Evolutionary conservation across 257 asterid species (phyloP).

Genomic region (Ajuga chamaepitys): DNA sequence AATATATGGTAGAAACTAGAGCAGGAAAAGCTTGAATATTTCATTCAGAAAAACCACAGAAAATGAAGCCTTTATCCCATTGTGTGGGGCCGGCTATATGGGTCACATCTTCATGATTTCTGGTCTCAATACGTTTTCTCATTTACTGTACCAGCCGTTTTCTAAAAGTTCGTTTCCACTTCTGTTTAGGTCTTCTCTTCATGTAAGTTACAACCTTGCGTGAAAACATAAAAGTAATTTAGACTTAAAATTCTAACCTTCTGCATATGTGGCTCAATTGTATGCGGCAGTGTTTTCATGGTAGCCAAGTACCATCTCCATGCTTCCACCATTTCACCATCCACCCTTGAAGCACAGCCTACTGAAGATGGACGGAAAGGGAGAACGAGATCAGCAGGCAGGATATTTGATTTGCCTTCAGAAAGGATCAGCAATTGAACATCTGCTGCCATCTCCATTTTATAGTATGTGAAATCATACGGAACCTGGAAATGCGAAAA

Average conservation of each 20-base stretch:
- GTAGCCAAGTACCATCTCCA: conserved; percentile 95
- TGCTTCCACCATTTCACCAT: conserved; percentile 41
- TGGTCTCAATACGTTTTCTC: no score
- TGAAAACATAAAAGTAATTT: background rate
- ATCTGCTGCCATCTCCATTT: conserved; percentile 79
- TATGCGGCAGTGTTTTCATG: conserved; percentile 63
- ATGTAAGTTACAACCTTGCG: background rate
- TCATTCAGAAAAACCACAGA: no score
- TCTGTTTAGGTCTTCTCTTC: no score
- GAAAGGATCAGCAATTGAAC: conserved; percentile 73
- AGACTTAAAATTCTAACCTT: conserved; percentile 35
- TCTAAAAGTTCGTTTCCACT: no score
- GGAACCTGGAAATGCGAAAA: conserved; percentile 41
- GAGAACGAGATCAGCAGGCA: conserved; percentile 80
- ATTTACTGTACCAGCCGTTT: no score
- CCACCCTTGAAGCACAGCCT: conserved; percentile 25
- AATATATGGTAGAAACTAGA: no score
- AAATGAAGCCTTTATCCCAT: no score
- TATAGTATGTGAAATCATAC: conserved; percentile 84
- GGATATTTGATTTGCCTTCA: conserved; percentile 76
- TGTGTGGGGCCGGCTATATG: no score
- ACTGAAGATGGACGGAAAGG: conserved; percentile 63
- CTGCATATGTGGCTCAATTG: conserved; percentile 64
- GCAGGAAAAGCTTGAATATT: no score
- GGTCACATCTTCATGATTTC: no score